Conservation (phyloP, 2,329 filamentous ascomycete species). For the Trichoderma asperellum region DNA sequence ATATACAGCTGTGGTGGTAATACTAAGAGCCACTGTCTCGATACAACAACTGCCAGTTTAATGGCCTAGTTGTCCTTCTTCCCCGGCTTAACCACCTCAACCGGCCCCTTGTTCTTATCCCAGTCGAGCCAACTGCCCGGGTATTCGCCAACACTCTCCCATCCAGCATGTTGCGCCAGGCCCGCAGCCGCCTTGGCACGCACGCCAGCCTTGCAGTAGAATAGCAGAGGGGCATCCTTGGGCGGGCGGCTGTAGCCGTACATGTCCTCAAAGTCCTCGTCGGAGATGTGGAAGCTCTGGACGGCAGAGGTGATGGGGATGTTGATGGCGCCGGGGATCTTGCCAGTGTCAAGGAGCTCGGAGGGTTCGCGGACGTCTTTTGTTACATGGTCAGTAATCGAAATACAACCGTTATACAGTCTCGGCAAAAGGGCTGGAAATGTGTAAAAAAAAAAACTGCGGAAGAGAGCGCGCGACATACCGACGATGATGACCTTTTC, state of each 20-base stretch:
- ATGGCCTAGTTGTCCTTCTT: neutral
- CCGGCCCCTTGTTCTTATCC: constrained; percentile 69
- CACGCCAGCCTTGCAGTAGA: constrained; percentile 94
- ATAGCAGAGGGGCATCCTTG: constrained; percentile 65
- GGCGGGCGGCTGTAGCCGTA: constrained; percentile 75
- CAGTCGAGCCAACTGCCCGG: constrained; percentile 82
- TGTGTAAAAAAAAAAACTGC: too few relatives aligned
- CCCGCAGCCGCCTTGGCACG: constrained; percentile 76
- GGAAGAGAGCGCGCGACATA: constrained; percentile 35
- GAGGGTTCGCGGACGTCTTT: constrained; percentile 72
- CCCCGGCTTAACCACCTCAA: constrained; percentile 38
- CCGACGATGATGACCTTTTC: constrained; percentile 52
- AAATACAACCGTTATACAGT: neutral
- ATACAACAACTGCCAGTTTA: neutral
- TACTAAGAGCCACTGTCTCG: neutral
- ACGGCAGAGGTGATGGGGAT: constrained; percentile 77
- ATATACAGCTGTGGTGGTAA: neutral
- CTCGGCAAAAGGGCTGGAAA: too few relatives aligned
- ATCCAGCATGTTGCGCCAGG: constrained; percentile 78
- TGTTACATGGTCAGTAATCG: neutral
- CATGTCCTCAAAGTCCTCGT: constrained; percentile 79
- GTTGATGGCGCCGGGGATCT: constrained; percentile 81
- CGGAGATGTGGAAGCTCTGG: constrained; percentile 75
- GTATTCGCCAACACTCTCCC: constrained; percentile 71
- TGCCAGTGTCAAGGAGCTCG: constrained; percentile 67